Evolutionary conservation across 208 protist species (phyloP).

Genomic region (Porcisia hertigi): DNA sequence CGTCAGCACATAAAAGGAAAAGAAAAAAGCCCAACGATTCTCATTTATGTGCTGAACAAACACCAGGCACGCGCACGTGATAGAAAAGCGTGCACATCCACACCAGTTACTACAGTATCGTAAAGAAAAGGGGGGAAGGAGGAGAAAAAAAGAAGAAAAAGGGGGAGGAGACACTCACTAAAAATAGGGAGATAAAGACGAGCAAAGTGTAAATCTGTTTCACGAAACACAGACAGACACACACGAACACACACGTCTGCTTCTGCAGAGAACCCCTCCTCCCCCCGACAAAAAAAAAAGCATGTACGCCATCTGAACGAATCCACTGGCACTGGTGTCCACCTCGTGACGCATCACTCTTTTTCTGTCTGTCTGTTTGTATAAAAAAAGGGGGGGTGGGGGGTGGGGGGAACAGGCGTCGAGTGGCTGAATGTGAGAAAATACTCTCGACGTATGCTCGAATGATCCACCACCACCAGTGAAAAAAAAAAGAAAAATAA

Average conservation of each 20-base stretch:
- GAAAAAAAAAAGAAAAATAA: no score
- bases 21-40: neutral
- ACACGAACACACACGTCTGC: neutral
- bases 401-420: no score
- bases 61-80: neutral
- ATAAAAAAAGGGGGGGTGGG: no score
- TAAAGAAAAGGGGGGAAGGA: slow-evolving; percentile 8
- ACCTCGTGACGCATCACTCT: neutral
- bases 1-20: neutral
- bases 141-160: neutral
- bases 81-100: neutral
- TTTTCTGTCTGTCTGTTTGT: no score
- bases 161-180: no score
- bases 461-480: no score
- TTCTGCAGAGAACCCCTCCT: neutral
- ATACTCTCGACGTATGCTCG: no score
- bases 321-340: neutral
- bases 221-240: neutral
- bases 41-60: no score
- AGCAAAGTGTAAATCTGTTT: neutral
- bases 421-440: no score
- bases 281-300: neutral
- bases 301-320: neutral
- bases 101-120: neutral
- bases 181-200: no score